A percentile compares a stretch with the other conserved stretches of the same genome.
Conservation (phyloP, 768 basidiomycete species). For the Antrodiella citrinella region DNA sequence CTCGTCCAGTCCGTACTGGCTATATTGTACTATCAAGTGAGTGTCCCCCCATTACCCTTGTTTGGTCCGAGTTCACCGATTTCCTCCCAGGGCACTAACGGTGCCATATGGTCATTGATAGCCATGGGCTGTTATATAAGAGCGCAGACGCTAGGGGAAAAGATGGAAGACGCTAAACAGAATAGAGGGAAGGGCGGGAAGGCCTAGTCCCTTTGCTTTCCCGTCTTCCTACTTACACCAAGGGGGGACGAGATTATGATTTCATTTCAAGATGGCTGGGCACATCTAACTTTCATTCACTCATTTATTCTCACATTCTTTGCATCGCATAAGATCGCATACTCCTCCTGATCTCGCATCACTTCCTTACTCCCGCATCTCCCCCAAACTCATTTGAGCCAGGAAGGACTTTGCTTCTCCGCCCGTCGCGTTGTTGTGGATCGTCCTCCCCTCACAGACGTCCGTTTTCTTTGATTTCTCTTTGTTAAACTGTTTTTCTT, state of each 20-base stretch:
- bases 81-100: conserved; percentile 64
- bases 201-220: conserved; percentile 34
- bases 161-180: conserved; percentile 54
- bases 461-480: too few species aligned
- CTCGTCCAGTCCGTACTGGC: conserved; percentile 54
- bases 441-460: too few species aligned
- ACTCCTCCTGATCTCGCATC: too few species aligned
- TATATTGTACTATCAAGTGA: conserved; percentile 71
- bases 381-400: neutral
- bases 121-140: conserved; percentile 60
- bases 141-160: conserved; percentile 61
- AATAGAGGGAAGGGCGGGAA: conserved; percentile 51
- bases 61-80: too few species aligned
- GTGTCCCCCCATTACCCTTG: too few species aligned
- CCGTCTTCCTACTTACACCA: conserved; percentile 5
- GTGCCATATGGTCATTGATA: conserved; percentile 71
- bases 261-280: conserved; percentile 6
- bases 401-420: neutral
- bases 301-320: neutral
- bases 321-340: too few species aligned
- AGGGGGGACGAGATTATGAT: conserved; percentile 18
- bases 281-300: conserved; percentile 1
- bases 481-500: too few species aligned
- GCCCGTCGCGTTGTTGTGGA: neutral
- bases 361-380: neutral